Evolutionary conservation across 192 early-diverging fungal genomes (phyloP).

Genomic region (Linnemannia elongata): DNA sequence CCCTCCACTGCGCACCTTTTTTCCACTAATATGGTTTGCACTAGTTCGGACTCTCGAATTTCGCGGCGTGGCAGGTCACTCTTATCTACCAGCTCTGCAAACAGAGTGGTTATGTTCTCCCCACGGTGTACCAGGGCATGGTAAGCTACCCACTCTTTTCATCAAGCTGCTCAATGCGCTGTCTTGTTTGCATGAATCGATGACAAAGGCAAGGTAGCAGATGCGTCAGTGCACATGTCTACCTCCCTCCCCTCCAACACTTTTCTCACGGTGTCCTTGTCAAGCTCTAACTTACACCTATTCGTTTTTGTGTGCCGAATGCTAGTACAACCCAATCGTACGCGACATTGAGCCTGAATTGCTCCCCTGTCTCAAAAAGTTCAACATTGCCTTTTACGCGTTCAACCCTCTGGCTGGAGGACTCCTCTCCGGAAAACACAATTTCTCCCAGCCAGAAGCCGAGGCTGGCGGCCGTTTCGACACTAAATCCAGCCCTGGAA

Average conservation of each 20-base stretch:
- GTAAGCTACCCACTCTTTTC: constrained; percentile 6
- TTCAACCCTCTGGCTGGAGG: constrained; percentile 63
- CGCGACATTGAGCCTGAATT: constrained; percentile 59
- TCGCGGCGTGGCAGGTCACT: constrained; percentile 55
- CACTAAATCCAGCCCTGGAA: background rate
- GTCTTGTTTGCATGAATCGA: background rate
- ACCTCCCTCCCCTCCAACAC: background rate
- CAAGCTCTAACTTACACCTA: background rate
- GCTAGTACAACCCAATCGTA: constrained; percentile 39
- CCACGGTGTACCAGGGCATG: constrained; percentile 61
- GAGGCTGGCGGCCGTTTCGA: constrained; percentile 31
- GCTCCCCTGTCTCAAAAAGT: constrained; percentile 65
- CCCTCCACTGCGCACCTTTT: constrained; percentile 7
- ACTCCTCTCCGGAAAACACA: constrained; percentile 48
- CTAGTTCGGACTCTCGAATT: constrained; percentile 61
- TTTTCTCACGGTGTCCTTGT: background rate
- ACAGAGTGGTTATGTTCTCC: constrained; percentile 55
- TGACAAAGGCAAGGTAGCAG: background rate
- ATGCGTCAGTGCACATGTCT: background rate
- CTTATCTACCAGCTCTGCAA: constrained; percentile 57
- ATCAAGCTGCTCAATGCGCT: background rate
- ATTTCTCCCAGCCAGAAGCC: constrained; percentile 18
- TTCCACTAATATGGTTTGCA: background rate
- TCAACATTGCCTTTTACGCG: constrained; percentile 72
- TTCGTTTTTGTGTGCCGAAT: background rate